Conservation (phyloP, 1,284 basidiomycete genomes). For the Leccinum fallax region DNA sequence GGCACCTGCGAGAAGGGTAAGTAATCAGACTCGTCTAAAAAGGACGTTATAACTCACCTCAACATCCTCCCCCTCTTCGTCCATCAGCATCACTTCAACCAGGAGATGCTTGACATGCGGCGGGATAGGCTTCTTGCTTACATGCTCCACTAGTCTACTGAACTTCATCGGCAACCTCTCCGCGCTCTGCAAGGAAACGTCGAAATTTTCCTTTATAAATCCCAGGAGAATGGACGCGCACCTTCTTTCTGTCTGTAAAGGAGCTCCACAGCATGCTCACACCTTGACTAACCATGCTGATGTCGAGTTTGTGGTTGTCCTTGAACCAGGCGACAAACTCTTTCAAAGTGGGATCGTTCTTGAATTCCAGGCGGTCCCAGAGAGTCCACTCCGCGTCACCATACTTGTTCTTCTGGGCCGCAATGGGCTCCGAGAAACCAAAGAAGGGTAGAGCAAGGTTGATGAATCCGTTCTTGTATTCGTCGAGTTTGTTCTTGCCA, state of each 20-base stretch:
- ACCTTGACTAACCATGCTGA: constrained; percentile 96
- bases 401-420: constrained; percentile 90
- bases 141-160: constrained; percentile 88
- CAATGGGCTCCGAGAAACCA: constrained; percentile 98
- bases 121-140: constrained; percentile 91
- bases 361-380: constrained; percentile 97
- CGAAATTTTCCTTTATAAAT: background rate
- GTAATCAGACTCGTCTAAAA: background rate
- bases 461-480: constrained; percentile 98
- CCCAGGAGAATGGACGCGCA: constrained; percentile 27
- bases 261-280: constrained; percentile 98
- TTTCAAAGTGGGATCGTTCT: constrained; percentile 85
- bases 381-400: constrained; percentile 92
- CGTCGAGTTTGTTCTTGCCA: constrained; percentile 89
- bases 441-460: constrained; percentile 99
- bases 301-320: constrained; percentile 82
- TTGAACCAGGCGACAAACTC: constrained; percentile 89
- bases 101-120: constrained; percentile 81
- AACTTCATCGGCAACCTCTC: constrained; percentile 90
- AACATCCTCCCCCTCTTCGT: constrained; percentile 88
- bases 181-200: constrained; percentile 58
- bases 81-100: constrained; percentile 93
- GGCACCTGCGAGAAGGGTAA: constrained; percentile 51
- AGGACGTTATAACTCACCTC: constrained; percentile 52
- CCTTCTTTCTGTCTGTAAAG: constrained; percentile 91